A percentile compares a stretch with the other conserved stretches of the same genome.
Evolutionary conservation across 106 monocot genomes (phyloP).

Genomic region (Acanthochlamys bracteata): DNA sequence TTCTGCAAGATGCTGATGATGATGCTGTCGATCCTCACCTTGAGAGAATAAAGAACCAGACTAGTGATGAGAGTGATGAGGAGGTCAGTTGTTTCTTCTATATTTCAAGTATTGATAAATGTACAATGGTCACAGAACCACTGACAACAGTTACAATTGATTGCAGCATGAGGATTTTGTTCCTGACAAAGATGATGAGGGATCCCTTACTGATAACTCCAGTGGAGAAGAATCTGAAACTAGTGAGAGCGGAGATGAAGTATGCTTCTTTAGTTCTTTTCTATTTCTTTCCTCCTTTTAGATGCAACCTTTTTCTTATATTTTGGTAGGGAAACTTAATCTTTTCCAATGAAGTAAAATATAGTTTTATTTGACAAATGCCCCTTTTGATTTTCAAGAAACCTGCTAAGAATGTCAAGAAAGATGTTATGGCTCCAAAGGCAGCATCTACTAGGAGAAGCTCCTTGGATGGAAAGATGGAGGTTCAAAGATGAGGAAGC

Average conservation of each 20-base stretch:
- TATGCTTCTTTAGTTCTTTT: background rate
- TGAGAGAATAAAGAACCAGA: slow-evolving; percentile 71
- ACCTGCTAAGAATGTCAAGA: slow-evolving; percentile 55
- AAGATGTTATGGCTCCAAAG: slow-evolving; percentile 47
- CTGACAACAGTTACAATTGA: background rate
- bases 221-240: slow-evolving; percentile 78
- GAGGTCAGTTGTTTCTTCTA: slow-evolving; percentile 32
- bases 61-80: slow-evolving; percentile 93
- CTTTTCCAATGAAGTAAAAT: background rate
- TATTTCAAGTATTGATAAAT: too few species aligned
- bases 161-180: slow-evolving; percentile 98
- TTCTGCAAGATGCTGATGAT: slow-evolving; percentile 63
- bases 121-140: too few species aligned
- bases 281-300: background rate
- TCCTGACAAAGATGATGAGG: slow-evolving; percentile 91
- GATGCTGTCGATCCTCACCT: slow-evolving; percentile 98
- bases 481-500: slow-evolving; percentile 60
- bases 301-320: too few species aligned
- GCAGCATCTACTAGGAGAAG: slow-evolving; percentile 53
- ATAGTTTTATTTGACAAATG: background rate
- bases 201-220: slow-evolving; percentile 95
- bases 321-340: background rate
- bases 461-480: slow-evolving; percentile 61
- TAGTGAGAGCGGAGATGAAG: slow-evolving; percentile 73
- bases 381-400: slow-evolving; percentile 26